These are phyloP conservation scores for Dothistroma septosporum DNA, from an alignment of 2,329 filamentous ascomycete genomes.

Conservation along the genomic window DNA sequence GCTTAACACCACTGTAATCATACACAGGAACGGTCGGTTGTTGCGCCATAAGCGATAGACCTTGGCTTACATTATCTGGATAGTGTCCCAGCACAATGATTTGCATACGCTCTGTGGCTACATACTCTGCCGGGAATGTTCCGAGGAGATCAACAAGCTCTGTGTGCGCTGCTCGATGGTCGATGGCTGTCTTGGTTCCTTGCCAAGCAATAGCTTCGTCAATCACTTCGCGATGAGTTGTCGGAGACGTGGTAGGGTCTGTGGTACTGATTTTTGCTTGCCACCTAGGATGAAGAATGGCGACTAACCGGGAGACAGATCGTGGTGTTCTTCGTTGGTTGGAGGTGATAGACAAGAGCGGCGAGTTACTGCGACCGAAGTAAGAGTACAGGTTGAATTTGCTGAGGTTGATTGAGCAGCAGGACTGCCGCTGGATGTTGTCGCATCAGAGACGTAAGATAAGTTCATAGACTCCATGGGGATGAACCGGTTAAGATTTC, in stretches of 20 bases:
- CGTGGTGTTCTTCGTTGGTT: not conserved
- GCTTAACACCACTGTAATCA: not conserved
- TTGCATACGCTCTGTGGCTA: too few species aligned
- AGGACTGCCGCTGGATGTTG: not conserved
- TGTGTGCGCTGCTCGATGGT: not conserved
- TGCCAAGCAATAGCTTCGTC: not conserved
- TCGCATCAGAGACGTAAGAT: not conserved
- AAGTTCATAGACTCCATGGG: too few species aligned
- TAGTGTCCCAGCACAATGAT: not conserved
- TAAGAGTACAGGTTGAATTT: not conserved
- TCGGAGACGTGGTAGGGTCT: not conserved
- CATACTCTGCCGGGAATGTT: not conserved
- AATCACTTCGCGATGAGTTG: not conserved
- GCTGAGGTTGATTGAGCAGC: not conserved
- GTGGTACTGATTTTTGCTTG: not conserved
- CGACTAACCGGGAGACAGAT: not conserved
- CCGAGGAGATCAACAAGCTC: not conserved
- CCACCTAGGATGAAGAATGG: not conserved
- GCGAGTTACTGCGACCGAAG: not conserved
- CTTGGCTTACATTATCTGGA: not conserved
- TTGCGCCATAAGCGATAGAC: not conserved
- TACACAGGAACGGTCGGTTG: not conserved
- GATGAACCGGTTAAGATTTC: not conserved
- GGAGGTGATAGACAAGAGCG: not conserved
- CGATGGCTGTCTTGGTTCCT: not conserved